These are phyloP conservation scores for Bruguiera sexangula DNA, from an alignment of 345 rosid genomes.

Conservation along the genomic window DNA sequence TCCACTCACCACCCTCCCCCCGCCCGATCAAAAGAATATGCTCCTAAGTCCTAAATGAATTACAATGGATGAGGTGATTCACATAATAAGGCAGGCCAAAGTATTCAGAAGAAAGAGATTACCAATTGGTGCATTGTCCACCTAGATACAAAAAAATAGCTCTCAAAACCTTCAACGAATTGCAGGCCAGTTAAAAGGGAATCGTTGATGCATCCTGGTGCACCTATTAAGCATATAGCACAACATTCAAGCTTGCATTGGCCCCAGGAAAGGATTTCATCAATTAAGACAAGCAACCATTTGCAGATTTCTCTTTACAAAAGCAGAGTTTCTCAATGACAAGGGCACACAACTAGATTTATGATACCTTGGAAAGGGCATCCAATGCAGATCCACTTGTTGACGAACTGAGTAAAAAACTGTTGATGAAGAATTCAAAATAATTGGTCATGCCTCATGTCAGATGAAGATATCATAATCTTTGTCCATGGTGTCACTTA, in stretches of 20 bases:
- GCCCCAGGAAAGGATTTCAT: not conserved
- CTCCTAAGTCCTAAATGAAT: no score
- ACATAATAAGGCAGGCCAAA: not conserved
- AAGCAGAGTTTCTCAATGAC: not conserved
- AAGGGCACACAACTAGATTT: not conserved
- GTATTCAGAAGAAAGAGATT: conserved; percentile 26
- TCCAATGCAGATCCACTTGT: conserved; percentile 84
- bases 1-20: no score
- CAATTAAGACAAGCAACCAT: not conserved
- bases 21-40: no score
- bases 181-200: conserved; percentile 87
- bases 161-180: conserved; percentile 84
- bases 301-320: not conserved
- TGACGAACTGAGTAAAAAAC: conserved; percentile 71
- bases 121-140: conserved; percentile 98
- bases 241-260: conserved; percentile 2
- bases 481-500: not conserved
- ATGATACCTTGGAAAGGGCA: conserved; percentile 85
- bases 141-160: conserved; percentile 77
- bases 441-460: conserved; percentile 5
- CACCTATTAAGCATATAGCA: conserved; percentile 49
- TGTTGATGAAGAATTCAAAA: conserved; percentile 30
- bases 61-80: no score
- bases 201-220: conserved; percentile 87
- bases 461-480: conserved; percentile 10